A percentile compares a stretch with the other conserved stretches of the same genome.
phyloP scores from a whole-genome alignment of 768 basidiomycete species.

The Aureoboletus auriporus region DNA sequence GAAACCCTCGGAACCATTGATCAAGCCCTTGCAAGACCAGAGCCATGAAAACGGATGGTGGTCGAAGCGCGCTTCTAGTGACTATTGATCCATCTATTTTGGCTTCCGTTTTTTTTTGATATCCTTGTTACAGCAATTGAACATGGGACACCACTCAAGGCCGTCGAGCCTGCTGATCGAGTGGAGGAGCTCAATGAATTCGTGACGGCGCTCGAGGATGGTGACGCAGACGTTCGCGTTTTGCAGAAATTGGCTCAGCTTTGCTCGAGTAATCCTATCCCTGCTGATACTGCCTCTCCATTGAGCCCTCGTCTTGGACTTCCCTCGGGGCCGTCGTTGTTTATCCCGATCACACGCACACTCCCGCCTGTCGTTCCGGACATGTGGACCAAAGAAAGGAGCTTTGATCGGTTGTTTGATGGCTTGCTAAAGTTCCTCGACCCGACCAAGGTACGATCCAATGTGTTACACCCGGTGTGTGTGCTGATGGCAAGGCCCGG shows the following conservation, averaged over 20 bases:
- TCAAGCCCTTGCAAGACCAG: conserved; percentile 65
- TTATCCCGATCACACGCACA: conserved; percentile 35
- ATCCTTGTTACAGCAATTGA: conserved; percentile 31
- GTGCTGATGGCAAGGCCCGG: neutral
- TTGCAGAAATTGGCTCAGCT: conserved; percentile 66
- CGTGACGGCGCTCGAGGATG: conserved; percentile 51
- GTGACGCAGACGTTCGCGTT: conserved; percentile 45
- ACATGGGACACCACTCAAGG: conserved; percentile 43
- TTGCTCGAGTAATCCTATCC: conserved; percentile 55
- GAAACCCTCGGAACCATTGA: conserved; percentile 48
- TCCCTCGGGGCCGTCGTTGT: conserved; percentile 57
- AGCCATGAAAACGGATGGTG: conserved; percentile 81
- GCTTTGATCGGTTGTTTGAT: conserved; percentile 66
- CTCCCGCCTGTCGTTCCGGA: conserved; percentile 45
- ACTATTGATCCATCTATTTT: conserved; percentile 25
- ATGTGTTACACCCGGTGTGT: too few species aligned
- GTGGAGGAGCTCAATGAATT: conserved; percentile 50
- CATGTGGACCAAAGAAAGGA: conserved; percentile 70
- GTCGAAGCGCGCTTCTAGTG: conserved; percentile 71
- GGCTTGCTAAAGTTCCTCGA: conserved; percentile 62
- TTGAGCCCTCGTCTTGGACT: conserved; percentile 48
- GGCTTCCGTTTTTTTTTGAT: conserved; percentile 10
- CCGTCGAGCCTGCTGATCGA: conserved; percentile 36
- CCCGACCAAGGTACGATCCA: conserved; percentile 47
- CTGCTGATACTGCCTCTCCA: conserved; percentile 42